These are phyloP conservation scores for Populus tomentosa DNA, from an alignment of 441 rosid species.

Conservation along the genomic window DNA sequence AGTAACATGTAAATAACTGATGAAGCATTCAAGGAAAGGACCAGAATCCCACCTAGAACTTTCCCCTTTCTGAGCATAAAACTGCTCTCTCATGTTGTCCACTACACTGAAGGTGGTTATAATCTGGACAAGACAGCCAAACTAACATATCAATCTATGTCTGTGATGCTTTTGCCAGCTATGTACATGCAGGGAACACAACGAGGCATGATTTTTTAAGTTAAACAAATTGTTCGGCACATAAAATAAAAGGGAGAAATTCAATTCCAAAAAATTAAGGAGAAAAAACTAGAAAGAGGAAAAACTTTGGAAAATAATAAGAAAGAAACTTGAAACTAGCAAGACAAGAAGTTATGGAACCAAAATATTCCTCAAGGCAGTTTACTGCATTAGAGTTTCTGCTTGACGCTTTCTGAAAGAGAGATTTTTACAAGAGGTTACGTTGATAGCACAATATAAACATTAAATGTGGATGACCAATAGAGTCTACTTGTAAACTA, in stretches of 20 bases:
- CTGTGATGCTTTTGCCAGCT: neutral
- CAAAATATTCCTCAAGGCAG: neutral
- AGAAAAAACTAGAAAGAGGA: neutral
- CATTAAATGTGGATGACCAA: neutral
- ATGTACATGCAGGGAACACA: neutral
- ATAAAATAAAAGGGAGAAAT: neutral
- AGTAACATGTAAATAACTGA: neutral
- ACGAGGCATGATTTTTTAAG: neutral
- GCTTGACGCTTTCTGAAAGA: neutral
- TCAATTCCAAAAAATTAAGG: neutral
- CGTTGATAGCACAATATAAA: neutral
- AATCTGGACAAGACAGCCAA: conserved; percentile 47
- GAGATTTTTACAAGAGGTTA: neutral
- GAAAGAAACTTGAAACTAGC: neutral
- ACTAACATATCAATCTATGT: neutral
- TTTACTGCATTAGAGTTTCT: neutral
- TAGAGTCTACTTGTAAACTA: neutral
- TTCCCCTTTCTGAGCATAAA: conserved; percentile 52
- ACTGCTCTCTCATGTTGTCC: conserved; percentile 85
- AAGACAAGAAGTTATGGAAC: neutral
- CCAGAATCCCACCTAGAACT: conserved; percentile 46
- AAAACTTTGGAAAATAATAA: no score
- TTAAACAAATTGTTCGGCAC: neutral
- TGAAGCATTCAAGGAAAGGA: neutral
- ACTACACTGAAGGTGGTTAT: conserved; percentile 85